Conservation (phyloP, 1,139 yeast species). For the Yamadazyma atlantica region DNA sequence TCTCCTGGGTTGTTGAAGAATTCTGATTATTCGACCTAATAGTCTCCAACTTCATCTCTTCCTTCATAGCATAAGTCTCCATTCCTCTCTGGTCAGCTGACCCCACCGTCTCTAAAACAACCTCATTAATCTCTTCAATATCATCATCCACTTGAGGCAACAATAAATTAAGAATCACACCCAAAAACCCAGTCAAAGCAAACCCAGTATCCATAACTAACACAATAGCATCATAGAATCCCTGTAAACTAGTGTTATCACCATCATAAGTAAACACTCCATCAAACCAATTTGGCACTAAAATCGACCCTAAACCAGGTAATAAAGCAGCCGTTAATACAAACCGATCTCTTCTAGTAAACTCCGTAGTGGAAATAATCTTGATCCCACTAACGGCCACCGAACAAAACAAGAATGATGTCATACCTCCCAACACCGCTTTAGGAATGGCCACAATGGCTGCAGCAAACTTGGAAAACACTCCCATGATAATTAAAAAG, state of each 20-base stretch:
- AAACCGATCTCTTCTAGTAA: constrained; percentile 86
- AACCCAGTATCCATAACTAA: constrained; percentile 87
- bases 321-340: constrained; percentile 72
- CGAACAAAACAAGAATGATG: constrained; percentile 81
- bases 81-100: constrained; percentile 44
- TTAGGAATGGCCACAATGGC: constrained; percentile 83
- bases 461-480: constrained; percentile 86
- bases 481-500: constrained; percentile 79
- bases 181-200: constrained; percentile 79
- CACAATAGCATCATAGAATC: constrained; percentile 77
- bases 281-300: constrained; percentile 76
- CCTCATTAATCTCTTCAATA: constrained; percentile 50
- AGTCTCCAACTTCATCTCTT: constrained; percentile 31
- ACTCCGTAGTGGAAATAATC: constrained; percentile 71
- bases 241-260: constrained; percentile 56
- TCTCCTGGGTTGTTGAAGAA: constrained; percentile 9
- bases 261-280: constrained; percentile 77
- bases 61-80: constrained; percentile 38
- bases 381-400: constrained; percentile 89
- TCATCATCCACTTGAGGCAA: constrained; percentile 74
- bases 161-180: constrained; percentile 66
- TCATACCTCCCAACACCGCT: constrained; percentile 90
- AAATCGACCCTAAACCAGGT: constrained; percentile 76
- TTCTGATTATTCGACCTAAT: constrained; percentile 11
- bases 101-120: constrained; percentile 47